Base-by-base conservation (phyloP, 805 yeast species). In the Metschnikowia peoriensis region DNA sequence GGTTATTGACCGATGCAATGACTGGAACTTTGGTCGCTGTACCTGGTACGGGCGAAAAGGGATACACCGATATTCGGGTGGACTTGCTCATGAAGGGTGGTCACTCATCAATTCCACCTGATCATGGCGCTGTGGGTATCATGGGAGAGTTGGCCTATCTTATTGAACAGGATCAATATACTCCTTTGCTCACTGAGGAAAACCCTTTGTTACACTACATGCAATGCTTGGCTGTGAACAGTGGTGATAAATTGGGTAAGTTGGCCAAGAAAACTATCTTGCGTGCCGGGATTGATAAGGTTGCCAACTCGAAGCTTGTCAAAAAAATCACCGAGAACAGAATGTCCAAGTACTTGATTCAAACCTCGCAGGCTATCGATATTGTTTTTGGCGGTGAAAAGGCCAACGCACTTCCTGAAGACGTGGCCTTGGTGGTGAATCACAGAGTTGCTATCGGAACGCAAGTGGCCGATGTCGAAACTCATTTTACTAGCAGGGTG, bases 91-190 rank as follows among this genome's bases (percentile, higher is more conserved):
- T 88, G 17, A 81, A 83, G 12, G 96, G 96, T 38, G 96, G 96
- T 8, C 96, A 88, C 64, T 83, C 93, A 1, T 85, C 92, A 8
- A 66, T 78, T n/a, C 94, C 96, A 8, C 93, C 92, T 1, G 85
- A 81, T 44, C 94, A 89, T 63, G 88, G 96, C 6, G 78, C 87
- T 1, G 87, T 89, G 68, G 96, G 94, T 11, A 78, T 89, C 38
- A 72, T 85, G 47, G 75, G 89, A 2, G 83, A 85, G 52, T 71
- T 88, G 50, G 73, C 85, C 10, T 66, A 72, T 9, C 58, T 66
- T 15, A 71, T 89, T 40, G 96, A 90, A 66, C 65, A 67, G 10
- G 77, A 80, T 54, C 85, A 84, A 7, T 84, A 72, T 61, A 64
- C 69, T 16, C 73, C 84, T 1, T 56, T 70, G 11, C 66, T 88